Conservation (phyloP, 202 grass and related monocot species). For the Schoenoplectus tabernaemontani region DNA sequence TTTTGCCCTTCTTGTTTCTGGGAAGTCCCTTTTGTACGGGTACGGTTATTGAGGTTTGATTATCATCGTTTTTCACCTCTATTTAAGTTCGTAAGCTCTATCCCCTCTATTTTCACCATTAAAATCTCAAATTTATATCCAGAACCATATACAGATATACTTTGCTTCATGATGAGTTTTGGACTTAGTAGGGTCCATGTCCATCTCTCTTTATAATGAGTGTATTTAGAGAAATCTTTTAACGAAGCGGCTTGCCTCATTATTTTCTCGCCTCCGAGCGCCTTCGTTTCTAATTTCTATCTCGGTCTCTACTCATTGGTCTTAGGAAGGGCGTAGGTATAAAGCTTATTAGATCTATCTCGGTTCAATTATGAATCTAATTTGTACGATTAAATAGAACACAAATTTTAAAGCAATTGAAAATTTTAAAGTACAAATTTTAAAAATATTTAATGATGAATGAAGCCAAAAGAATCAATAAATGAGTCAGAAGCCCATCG, state of each 20-base stretch:
- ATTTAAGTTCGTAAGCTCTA: background rate
- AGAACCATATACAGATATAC: background rate
- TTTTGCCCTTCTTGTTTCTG: background rate
- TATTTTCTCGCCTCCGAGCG: too few species aligned
- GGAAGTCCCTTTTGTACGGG: background rate
- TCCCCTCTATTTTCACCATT: background rate
- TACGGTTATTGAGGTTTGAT: too few species aligned
- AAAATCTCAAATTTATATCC: background rate
- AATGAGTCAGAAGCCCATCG: too few species aligned
- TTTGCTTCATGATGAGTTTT: background rate
- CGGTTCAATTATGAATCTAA: too few species aligned
- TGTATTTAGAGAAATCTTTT: background rate
- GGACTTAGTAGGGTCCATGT: background rate
- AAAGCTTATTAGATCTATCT: too few species aligned
- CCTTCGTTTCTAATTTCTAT: background rate
- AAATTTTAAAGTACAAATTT: too few species aligned
- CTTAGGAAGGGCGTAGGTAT: too few species aligned
- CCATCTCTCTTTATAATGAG: background rate
- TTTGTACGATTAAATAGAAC: too few species aligned
- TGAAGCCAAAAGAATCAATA: too few species aligned
- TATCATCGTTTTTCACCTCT: background rate
- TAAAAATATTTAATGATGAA: too few species aligned
- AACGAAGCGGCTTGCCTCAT: background rate
- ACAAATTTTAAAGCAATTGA: too few species aligned
- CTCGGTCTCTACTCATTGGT: too few species aligned